Conservation (phyloP, 129 eudicot species). For the Arctium minus region DNA sequence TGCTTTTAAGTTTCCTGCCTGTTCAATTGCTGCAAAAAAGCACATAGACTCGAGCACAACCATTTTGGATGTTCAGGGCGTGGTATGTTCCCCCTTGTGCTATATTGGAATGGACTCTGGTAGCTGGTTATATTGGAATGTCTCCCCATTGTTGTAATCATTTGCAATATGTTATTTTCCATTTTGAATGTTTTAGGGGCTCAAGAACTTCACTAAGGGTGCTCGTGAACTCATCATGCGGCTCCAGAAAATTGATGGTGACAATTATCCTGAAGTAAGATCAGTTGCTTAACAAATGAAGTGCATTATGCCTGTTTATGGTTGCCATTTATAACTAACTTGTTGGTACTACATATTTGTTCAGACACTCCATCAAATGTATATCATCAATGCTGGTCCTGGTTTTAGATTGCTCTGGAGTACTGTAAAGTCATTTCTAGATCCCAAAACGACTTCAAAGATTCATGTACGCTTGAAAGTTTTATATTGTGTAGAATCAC, state of each 20-base stretch:
- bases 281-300: conserved; percentile 6
- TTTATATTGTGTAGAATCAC: background rate
- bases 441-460: conserved; percentile 90
- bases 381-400: conserved; percentile 93
- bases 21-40: conserved; percentile 86
- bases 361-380: conserved; percentile 95
- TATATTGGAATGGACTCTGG: background rate
- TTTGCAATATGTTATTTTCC: background rate
- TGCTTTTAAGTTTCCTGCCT: conserved; percentile 78
- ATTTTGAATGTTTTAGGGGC: conserved; percentile 47
- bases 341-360: conserved; percentile 1
- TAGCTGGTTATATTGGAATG: background rate
- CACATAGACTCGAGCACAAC: conserved; percentile 91
- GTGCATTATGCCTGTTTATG: conserved; percentile 7
- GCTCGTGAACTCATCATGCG: conserved; percentile 77
- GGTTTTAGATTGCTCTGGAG: conserved; percentile 93
- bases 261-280: conserved; percentile 87
- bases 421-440: conserved; percentile 80
- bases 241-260: conserved; percentile 90
- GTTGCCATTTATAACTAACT: background rate
- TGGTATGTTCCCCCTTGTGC: conserved; percentile 47
- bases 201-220: conserved; percentile 75
- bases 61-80: conserved; percentile 90
- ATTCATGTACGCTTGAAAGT: conserved; percentile 59
- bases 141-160: background rate